Base-by-base conservation (phyloP, 2,329 filamentous ascomycete genomes). In the Cladosporium sphaerospermum region DNA sequence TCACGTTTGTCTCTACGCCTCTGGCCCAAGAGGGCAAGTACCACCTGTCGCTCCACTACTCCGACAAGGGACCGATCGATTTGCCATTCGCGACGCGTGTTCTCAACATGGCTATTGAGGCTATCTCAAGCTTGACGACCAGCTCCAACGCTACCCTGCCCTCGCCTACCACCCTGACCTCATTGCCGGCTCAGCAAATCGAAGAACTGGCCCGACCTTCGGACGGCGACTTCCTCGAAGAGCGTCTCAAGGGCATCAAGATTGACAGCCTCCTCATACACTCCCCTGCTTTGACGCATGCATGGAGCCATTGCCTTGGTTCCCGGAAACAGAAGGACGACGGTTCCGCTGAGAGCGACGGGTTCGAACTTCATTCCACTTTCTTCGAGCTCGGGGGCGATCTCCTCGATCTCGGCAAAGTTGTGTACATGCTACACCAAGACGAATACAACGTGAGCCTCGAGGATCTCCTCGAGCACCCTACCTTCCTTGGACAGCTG, bases 371-470 rank as follows among this genome's bases (percentile, higher is more conserved):
- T 16, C 48, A 51, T 40, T 42, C 39, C 4, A 51, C 48, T 6
- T 51, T 51, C 48, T 51, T 51, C 39, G 48, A 51, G 10, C 48
- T 51, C 9, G 48, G 48, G 8, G 48, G 48, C 13, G 48, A 51
- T 28, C 18, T 51, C 2, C 32, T 51, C 11, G 48, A 43, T 13
- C 33, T 51, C 9, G 48, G 48, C 8, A 51, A 51, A 19, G 48
- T 51, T 32, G 40, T 51, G 9, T 51, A 51, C 48, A 51, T 51
- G 48, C 19, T 51, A 9, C 48, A 51, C 48, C 48, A 51, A 36
- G 48, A 51, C 32, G 48, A 51, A 9, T 51, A 44, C 32, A 36
- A 44, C 31, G 48, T 51, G 16, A 51, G 40, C 10, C 18, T 51
- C 11, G 48, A 51, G 16, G 48, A 51, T 5, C 48, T 51, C 10